Evolutionary conservation across 1,284 basidiomycete genomes (phyloP).

Genomic region (Pseudozyma hubeiensis): DNA sequence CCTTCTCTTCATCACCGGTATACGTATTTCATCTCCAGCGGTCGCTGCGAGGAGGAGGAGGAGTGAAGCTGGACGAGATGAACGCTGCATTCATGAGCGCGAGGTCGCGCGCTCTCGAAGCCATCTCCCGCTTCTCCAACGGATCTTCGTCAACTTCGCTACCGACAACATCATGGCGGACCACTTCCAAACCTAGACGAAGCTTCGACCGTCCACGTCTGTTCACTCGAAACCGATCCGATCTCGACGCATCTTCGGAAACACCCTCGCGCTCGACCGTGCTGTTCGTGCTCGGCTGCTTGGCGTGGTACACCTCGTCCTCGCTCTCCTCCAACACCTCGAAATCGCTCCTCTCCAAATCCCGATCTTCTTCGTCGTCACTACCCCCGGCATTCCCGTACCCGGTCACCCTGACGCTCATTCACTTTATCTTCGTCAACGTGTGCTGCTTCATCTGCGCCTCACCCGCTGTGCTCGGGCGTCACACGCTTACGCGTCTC

Average conservation of each 20-base stretch:
- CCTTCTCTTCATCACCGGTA: neutral
- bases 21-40: too few relatives aligned
- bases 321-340: conserved; percentile 89
- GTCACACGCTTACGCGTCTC: conserved; percentile 58
- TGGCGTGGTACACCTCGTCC: conserved; percentile 73
- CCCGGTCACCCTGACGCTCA: conserved; percentile 91
- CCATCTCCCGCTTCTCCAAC: conserved; percentile 17
- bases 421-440: conserved; percentile 95
- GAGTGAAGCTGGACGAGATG: conserved; percentile 9
- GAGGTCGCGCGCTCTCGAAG: conserved; percentile 33
- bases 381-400: conserved; percentile 77
- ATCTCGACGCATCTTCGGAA: neutral
- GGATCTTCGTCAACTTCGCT: neutral
- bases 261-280: conserved; percentile 32
- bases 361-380: neutral
- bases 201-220: conserved; percentile 28
- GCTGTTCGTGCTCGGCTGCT: conserved; percentile 56
- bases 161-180: conserved; percentile 11
- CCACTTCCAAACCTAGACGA: conserved; percentile 7
- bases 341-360: conserved; percentile 78
- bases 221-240: conserved; percentile 18
- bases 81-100: conserved; percentile 31
- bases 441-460: conserved; percentile 78
- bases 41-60: too few relatives aligned
- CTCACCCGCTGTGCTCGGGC: conserved; percentile 40